Evolutionary conservation across 768 basidiomycete species (phyloP).

Genomic region (Russula sp.): DNA sequence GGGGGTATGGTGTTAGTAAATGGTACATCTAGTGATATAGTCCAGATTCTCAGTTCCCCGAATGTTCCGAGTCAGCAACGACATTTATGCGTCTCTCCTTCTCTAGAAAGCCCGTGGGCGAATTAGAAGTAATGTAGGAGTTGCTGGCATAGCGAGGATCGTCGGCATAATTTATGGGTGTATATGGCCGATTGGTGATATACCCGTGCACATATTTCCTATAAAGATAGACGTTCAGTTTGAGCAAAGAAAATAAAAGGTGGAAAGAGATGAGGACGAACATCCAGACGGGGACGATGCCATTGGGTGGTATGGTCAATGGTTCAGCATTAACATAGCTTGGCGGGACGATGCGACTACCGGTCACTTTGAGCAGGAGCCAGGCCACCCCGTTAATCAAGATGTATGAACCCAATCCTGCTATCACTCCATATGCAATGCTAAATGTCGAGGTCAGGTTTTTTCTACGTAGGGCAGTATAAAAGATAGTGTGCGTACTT

Average conservation of each 20-base stretch:
- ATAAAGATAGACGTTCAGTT: neutral
- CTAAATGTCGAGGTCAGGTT: slow-evolving; percentile 33
- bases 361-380: slow-evolving; percentile 45
- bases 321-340: slow-evolving; percentile 58
- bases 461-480: neutral
- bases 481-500: slow-evolving; percentile 44
- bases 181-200: neutral
- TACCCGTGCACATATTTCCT: slow-evolving; percentile 2
- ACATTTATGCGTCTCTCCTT: neutral
- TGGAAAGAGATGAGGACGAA: slow-evolving; percentile 24
- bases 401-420: slow-evolving; percentile 65
- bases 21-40: neutral
- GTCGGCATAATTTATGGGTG: neutral
- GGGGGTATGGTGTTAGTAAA: neutral
- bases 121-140: neutral
- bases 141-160: neutral
- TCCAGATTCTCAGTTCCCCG: neutral
- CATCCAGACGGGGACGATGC: slow-evolving; percentile 66
- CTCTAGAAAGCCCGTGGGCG: neutral
- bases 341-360: slow-evolving; percentile 58
- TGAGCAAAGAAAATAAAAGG: too few species aligned
- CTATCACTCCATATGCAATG: slow-evolving; percentile 87
- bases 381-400: slow-evolving; percentile 68
- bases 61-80: neutral
- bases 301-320: slow-evolving; percentile 68